Conservation (phyloP, 2,329 filamentous ascomycete genomes). For the Pestalotiopsis fici region DNA sequence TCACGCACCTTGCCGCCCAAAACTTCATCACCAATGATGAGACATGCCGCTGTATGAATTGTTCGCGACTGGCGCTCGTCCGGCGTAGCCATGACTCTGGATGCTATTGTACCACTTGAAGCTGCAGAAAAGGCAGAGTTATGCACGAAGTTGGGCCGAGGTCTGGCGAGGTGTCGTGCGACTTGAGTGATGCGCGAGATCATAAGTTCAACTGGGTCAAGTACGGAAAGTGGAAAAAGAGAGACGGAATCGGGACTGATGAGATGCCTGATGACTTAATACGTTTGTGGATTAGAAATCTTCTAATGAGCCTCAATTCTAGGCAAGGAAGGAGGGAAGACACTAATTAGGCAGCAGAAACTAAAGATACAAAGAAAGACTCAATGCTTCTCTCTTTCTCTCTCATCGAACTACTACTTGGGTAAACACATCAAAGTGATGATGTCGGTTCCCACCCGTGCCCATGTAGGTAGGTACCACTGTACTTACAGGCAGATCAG, state of each 20-base stretch:
- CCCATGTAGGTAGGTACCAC: too few relatives aligned
- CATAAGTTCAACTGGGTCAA: conserved; percentile 51
- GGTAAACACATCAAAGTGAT: background rate
- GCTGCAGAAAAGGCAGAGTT: conserved; percentile 38
- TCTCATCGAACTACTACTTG: background rate
- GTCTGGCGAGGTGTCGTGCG: conserved; percentile 68
- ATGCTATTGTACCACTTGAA: conserved; percentile 23
- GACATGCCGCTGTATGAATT: conserved; percentile 86
- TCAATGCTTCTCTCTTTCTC: too few relatives aligned
- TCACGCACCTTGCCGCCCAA: conserved; percentile 80
- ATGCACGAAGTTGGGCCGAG: conserved; percentile 58
- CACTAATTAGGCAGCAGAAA: background rate
- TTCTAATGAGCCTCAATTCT: background rate
- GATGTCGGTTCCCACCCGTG: conserved; percentile 2
- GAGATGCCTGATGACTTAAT: background rate
- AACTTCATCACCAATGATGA: conserved; percentile 98
- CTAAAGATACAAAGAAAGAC: background rate
- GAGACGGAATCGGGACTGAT: background rate
- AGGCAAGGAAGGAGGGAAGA: background rate
- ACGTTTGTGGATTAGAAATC: background rate
- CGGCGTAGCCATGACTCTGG: conserved; percentile 48
- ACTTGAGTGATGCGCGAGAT: conserved; percentile 75
- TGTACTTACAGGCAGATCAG: too few relatives aligned
- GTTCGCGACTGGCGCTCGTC: conserved; percentile 61
- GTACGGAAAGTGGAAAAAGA: background rate